These are phyloP conservation scores for Tulasnella calospora DNA, from an alignment of 768 basidiomycete genomes.

Conservation along the genomic window DNA sequence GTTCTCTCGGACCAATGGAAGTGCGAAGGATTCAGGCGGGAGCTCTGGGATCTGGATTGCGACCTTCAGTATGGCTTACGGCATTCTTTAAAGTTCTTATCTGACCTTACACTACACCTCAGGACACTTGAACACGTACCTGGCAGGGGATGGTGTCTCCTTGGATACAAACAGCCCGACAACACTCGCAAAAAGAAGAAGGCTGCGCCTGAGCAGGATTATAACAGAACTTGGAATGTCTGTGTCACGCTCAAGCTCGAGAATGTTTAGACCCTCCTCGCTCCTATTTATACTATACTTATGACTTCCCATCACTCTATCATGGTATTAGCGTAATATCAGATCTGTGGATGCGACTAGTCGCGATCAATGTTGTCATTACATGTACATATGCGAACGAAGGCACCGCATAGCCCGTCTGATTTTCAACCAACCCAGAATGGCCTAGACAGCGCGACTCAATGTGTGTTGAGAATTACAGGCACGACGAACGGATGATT, in stretches of 20 bases:
- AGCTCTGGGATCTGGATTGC: slow-evolving; percentile 10
- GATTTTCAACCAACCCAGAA: neutral
- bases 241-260: neutral
- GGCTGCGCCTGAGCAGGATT: too few species aligned
- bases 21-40: neutral
- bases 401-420: neutral
- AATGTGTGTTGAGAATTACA: neutral
- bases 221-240: neutral
- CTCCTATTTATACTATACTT: neutral
- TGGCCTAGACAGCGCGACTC: neutral
- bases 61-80: slow-evolving; percentile 3
- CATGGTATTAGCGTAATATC: neutral
- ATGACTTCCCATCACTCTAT: neutral
- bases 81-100: neutral
- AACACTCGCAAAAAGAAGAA: neutral
- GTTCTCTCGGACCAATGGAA: neutral
- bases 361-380: too few species aligned
- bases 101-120: neutral
- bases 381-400: too few species aligned
- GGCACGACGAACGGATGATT: neutral
- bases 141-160: slow-evolving; percentile 14
- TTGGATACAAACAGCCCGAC: slow-evolving; percentile 1
- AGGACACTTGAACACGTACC: slow-evolving; percentile 12
- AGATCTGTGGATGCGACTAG: too few species aligned
- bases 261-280: neutral